phyloP scores from a whole-genome alignment of 345 rosid genomes.

The Hibiscus trionum region DNA sequence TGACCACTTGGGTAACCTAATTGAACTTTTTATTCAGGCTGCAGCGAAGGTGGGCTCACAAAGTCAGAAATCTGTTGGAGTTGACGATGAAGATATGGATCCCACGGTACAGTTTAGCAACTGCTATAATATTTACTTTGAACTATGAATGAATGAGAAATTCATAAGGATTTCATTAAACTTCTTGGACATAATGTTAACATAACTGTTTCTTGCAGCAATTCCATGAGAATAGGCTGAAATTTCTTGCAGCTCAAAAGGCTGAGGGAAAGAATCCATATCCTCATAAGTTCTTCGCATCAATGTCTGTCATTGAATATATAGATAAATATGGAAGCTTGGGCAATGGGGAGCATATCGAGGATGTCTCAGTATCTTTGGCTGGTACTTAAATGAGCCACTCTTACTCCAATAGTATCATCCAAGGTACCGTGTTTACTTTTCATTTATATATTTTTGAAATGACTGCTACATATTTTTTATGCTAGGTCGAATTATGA shows the following conservation, averaged over 20 bases:
- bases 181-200: neutral
- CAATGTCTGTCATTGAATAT: slow-evolving; percentile 57
- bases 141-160: neutral
- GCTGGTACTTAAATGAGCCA: slow-evolving; percentile 39
- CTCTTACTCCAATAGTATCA: neutral
- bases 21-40: slow-evolving; percentile 23
- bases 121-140: neutral
- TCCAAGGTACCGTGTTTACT: neutral
- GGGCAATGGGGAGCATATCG: slow-evolving; percentile 64
- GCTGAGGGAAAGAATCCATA: slow-evolving; percentile 68
- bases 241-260: slow-evolving; percentile 57
- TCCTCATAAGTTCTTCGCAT: slow-evolving; percentile 69
- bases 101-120: slow-evolving; percentile 47
- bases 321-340: slow-evolving; percentile 50
- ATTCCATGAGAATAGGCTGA: slow-evolving; percentile 77
- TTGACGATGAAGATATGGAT: slow-evolving; percentile 96
- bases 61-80: slow-evolving; percentile 39
- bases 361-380: slow-evolving; percentile 49
- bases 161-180: neutral
- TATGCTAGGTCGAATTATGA: slow-evolving; percentile 78
- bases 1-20: neutral
- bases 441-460: neutral
- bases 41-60: slow-evolving; percentile 28
- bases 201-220: slow-evolving; percentile 40
- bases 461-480: neutral